These are phyloP conservation scores for Trichoderma pleuroti DNA, from an alignment of 2,329 filamentous ascomycete species.

Conservation along the genomic window DNA sequence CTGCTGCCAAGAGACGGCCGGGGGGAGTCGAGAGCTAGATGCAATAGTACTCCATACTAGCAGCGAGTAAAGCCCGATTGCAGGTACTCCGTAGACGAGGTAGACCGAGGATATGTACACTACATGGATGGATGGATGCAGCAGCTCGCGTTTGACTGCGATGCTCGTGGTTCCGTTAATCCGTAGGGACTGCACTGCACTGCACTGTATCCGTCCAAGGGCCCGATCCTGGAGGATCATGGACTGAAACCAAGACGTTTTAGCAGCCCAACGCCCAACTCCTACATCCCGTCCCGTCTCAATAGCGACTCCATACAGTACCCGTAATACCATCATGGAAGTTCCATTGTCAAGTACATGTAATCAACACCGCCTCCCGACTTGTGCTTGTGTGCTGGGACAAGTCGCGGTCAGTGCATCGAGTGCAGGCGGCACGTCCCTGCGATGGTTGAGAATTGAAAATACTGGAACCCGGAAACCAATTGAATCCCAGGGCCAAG, in stretches of 20 bases:
- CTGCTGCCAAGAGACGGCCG: not conserved
- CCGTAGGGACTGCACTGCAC: too few species aligned
- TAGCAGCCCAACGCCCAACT: not conserved
- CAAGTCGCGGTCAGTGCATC: not conserved
- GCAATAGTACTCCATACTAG: too few species aligned
- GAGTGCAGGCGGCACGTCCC: not conserved
- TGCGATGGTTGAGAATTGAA: not conserved
- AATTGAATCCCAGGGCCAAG: not conserved
- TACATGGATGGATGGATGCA: not conserved
- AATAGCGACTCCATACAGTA: not conserved
- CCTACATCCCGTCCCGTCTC: not conserved
- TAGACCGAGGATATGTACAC: too few species aligned
- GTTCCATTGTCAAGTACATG: not conserved
- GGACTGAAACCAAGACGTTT: not conserved
- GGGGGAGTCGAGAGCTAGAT: not conserved
- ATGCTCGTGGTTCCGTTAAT: not conserved
- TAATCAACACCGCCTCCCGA: not conserved
- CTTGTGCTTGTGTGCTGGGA: not conserved
- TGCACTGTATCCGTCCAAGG: not conserved
- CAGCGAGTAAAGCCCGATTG: not conserved
- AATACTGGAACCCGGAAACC: not conserved
- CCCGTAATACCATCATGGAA: not conserved
- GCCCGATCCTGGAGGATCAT: not conserved
- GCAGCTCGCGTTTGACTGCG: not conserved
- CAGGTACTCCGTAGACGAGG: not conserved